phyloP scores from a whole-genome alignment of 2,329 filamentous ascomycete genomes.

The Sporothrix sp. region DNA sequence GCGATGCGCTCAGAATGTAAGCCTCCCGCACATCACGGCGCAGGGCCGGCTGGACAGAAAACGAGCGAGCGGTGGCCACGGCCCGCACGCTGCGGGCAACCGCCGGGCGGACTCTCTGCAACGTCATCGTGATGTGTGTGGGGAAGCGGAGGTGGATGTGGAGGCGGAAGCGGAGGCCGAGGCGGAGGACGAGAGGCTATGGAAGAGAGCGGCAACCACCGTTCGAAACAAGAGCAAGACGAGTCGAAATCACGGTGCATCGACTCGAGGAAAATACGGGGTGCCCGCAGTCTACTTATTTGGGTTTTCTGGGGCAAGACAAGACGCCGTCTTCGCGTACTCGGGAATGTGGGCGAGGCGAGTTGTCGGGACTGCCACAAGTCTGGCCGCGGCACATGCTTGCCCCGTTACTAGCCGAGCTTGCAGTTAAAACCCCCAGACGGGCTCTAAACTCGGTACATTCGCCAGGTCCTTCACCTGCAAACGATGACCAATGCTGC shows the following conservation, averaged over 20 bases:
- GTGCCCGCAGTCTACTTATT: not conserved
- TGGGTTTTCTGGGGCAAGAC: conserved; percentile 2
- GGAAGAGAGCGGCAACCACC: not conserved
- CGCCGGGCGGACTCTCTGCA: conserved; percentile 11
- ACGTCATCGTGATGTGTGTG: conserved; percentile 12
- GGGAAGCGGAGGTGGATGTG: not conserved
- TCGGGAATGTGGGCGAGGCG: conserved; percentile 1
- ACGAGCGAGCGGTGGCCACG: conserved; percentile 29
- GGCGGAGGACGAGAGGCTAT: not conserved
- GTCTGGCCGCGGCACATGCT: not conserved
- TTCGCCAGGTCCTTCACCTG: too few species aligned
- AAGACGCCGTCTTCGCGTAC: not conserved
- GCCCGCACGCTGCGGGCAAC: conserved; percentile 23
- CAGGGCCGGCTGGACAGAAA: conserved; percentile 30
- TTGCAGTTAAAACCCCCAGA: too few species aligned
- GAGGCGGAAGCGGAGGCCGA: not conserved
- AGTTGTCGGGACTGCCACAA: not conserved
- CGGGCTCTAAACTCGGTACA: too few species aligned
- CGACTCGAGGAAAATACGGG: not conserved
- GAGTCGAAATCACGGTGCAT: not conserved
- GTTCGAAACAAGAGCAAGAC: not conserved
- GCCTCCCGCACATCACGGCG: conserved; percentile 66
- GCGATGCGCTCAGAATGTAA: conserved; percentile 83
- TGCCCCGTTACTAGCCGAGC: conserved; percentile 8
- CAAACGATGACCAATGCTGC: too few species aligned